These are phyloP conservation scores for Lumnitzera racemosa DNA, from an alignment of 345 rosid species.

Conservation along the genomic window DNA sequence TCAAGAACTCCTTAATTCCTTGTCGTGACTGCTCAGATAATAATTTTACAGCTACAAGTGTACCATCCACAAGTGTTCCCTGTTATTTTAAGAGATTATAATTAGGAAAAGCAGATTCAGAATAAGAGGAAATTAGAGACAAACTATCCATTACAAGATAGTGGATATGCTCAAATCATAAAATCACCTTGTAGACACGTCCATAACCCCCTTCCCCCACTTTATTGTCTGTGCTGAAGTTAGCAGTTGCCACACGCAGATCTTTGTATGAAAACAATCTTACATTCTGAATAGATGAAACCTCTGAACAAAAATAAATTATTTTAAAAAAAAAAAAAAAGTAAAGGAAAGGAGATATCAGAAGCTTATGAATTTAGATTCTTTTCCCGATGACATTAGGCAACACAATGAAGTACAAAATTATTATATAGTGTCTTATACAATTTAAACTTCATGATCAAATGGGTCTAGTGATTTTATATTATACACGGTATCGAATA, in stretches of 20 bases:
- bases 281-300: constrained; percentile 36
- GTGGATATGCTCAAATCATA: not conserved
- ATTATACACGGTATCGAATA: no score
- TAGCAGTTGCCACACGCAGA: constrained; percentile 38
- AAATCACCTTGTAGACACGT: constrained; percentile 63
- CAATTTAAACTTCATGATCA: no score
- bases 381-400: not conserved
- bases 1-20: constrained; percentile 58
- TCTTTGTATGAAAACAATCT: constrained; percentile 36
- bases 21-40: constrained; percentile 55
- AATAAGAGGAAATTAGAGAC: not conserved
- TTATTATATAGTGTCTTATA: no score
- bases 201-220: constrained; percentile 78
- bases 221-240: constrained; percentile 43
- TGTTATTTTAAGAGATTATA: constrained; percentile 11
- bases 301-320: constrained; percentile 24
- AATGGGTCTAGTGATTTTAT: no score
- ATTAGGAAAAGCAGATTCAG: not conserved
- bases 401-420: not conserved
- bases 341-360: not conserved
- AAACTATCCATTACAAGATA: not conserved
- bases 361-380: not conserved
- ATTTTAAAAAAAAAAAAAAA: constrained; percentile 9
- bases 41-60: constrained; percentile 51
- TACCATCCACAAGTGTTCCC: constrained; percentile 55